A percentile compares a stretch with the other conserved stretches of the same genome.
These are phyloP conservation scores for Ophiorrhiza pumila DNA, from an alignment of 257 asterid species.

Conservation along the genomic window DNA sequence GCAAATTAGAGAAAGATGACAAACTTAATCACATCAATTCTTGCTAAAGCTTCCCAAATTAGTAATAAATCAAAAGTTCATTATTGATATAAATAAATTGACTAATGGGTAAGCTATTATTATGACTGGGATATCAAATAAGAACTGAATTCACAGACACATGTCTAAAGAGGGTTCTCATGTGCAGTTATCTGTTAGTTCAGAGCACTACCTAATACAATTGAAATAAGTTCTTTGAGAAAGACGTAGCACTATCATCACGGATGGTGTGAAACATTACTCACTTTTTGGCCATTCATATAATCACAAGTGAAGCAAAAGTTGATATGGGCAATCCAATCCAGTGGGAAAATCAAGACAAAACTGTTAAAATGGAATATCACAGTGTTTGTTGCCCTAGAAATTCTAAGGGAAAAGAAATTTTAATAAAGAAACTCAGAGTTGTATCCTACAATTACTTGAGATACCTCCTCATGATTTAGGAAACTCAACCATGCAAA, in stretches of 20 bases:
- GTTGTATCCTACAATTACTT: neutral
- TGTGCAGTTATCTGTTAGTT: too few relatives aligned
- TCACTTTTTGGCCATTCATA: neutral
- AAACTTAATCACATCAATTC: too few relatives aligned
- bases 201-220: too few relatives aligned
- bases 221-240: neutral
- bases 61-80: too few relatives aligned
- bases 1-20: too few relatives aligned
- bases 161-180: too few relatives aligned
- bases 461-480: neutral
- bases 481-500: neutral
- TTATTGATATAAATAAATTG: too few relatives aligned
- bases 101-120: too few relatives aligned
- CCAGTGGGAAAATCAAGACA: neutral
- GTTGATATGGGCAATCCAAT: neutral
- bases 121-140: too few relatives aligned
- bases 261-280: too few relatives aligned
- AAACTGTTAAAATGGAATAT: neutral
- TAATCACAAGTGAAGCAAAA: neutral
- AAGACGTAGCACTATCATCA: neutral
- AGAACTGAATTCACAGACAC: too few relatives aligned
- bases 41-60: neutral
- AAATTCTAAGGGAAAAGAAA: constrained; percentile 4
- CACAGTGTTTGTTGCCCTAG: constrained; percentile 29
- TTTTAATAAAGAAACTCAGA: neutral